Evolutionary conservation across 106 monocot genomes (phyloP).

Genomic region (Hemerocallis citrina): DNA sequence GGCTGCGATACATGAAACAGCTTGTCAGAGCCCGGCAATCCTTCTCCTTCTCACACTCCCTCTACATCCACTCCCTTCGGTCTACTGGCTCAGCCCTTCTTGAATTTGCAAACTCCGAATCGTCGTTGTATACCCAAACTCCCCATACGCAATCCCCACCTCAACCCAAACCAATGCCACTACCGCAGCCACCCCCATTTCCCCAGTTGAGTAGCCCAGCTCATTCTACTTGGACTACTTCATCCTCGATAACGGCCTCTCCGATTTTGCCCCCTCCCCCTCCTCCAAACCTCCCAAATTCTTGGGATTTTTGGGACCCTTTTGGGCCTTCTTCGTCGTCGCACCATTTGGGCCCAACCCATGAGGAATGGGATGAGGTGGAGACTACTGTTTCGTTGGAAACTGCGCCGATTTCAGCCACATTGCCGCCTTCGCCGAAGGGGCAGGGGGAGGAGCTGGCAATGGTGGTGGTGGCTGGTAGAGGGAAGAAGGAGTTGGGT

Average conservation of each 20-base stretch:
- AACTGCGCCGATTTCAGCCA: constrained; percentile 5
- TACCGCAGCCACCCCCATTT: constrained; percentile 20
- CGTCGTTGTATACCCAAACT: neutral
- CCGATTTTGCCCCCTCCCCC: constrained; percentile 50
- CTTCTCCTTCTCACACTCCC: constrained; percentile 51
- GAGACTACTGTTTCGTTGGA: constrained; percentile 21
- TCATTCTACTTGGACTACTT: constrained; percentile 19
- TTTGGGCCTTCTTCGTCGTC: constrained; percentile 34
- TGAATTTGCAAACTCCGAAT: constrained; percentile 47
- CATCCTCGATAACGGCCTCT: constrained; percentile 44
- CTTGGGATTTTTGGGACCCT: constrained; percentile 96
- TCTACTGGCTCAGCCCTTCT: constrained; percentile 71
- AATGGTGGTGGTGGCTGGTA: constrained; percentile 43
- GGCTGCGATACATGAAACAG: constrained; percentile 81
- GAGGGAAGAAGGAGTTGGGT: constrained; percentile 51
- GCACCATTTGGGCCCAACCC: neutral
- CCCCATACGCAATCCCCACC: neutral
- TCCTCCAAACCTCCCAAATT: constrained; percentile 39
- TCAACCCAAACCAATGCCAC: neutral
- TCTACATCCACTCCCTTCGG: constrained; percentile 76
- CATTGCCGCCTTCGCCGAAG: constrained; percentile 29
- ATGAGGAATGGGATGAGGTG: constrained; percentile 64
- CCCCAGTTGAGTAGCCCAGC: constrained; percentile 23
- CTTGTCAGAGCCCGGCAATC: constrained; percentile 53
- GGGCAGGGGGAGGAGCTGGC: constrained; percentile 29